Base-by-base conservation (phyloP, 495 filamentous ascomycete species). In the Penicillium bialowiezense region DNA sequence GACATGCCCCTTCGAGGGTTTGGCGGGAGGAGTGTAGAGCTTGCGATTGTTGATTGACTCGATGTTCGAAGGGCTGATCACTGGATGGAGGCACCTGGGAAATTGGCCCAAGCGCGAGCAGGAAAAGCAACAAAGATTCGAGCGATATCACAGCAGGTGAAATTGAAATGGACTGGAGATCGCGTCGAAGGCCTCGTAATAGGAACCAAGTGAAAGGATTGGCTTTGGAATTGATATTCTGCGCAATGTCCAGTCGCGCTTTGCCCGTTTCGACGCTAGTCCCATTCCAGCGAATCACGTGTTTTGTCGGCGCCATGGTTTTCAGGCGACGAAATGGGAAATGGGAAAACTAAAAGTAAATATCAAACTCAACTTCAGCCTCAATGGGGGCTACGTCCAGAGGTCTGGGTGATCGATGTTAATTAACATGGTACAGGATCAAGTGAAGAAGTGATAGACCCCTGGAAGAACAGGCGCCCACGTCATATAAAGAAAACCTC, bases 1-100 rank as follows among this genome's bases (percentile, higher is more conserved):
- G 61, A 66, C 67, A 72, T 75, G 69, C 67, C 71, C 69, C 71
- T 67, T 67, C 50, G 54, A 54, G 53, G 52, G 32, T 31, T 29
- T 51, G 34, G 33, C 8, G 3, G 35, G 8, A 24, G 24, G 49
- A 28, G 40, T 40, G 48, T 37, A 28, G 31, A 48, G 55, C 42
- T 51, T 50, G 51, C 52, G 58, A 54, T 58, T 45, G 26, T 44
- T 29, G 50, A 48, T 58, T 45, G 43, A 53, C 28, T 42, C 15
- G 33, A 18, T 21, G 42, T 35, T 34, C 26, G 44, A 52, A 60
- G 50, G 55, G 44, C 33, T 48, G 50, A 51, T 48, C 49, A 51
- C 33, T 18, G 41, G 21, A 43, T 28, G 4, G 32, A 36, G 26
- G 41, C 15, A 45, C 17, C 35, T 45, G 17, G 23, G 36, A 29